Base-by-base conservation (phyloP, 768 basidiomycete species). In the Porphyrellus cyaneotinctus region DNA sequence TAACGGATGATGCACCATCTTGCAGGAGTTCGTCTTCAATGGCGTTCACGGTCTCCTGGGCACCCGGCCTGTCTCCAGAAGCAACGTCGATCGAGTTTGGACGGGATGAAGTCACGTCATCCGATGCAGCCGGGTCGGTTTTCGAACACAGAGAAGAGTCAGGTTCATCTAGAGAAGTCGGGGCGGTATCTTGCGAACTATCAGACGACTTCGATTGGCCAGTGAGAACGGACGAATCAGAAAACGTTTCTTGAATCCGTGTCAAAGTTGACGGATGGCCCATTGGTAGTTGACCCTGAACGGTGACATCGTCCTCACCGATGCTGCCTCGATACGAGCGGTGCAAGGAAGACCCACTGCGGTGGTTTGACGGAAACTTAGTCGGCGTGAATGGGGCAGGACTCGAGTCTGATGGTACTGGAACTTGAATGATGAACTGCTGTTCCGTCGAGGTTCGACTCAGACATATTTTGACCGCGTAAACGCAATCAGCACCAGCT, bases 401-500 rank as follows among this genome's bases (percentile, higher is more conserved):
- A 43, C 72, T 75, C 41, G 76, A 68, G 52, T 81, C 77, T 22
- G 75, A 77, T 22, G 67, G 68, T 26, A 68, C 71, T 17, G 86
- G 87, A 24, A 87, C 70, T 58, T 83, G 79, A 66, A 88, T 77
- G 56, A 88, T 69, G 64, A 88, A 84, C 11, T 83, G 78, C 35
- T 77, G 75, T 61, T 85, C 84, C 37, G 79, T 78, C 13, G 77
- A 69, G 20, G 84, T 75, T 46, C 84, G 78, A 64, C 78, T 82
- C 50, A 95, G 70, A 64, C 91, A 94, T 54, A 86, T 78, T 70
- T 88, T 91, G 59, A 95, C 90, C 23, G 90, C 83, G 9, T 85
- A 79, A 37, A 92, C 86, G 68, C 93, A 95, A 56, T 97, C 94
- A 12, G 87, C 84, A 26, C 91, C 92, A 24, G 89, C 84, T 65